Base-by-base conservation (phyloP, 305 asterid species). In the Plantago lanceolata region DNA sequence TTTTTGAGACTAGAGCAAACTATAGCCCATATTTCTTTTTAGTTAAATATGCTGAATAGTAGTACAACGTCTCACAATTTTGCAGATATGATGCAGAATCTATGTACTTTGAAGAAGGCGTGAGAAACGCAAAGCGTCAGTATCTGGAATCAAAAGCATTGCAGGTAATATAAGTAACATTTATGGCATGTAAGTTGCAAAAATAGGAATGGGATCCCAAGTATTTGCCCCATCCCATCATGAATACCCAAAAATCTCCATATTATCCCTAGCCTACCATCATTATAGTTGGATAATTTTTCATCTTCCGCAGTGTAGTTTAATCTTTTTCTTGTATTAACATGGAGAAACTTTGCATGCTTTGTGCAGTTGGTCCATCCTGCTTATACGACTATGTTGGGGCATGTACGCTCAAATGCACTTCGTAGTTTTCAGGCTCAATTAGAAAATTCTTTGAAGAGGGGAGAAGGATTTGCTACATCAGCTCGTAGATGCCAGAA, bases 401-500 rank as follows among this genome's bases (percentile, higher is more conserved):
- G 82, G 44, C 95, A 82, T 65, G 70, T 78, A 57, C 85, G 85
- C 57, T 53, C 75, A 61, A 70, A 66, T 54, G 81, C 80, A 21
- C 75, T 79, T 48, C 70, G 57, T 71, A 69, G 59, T 66, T 87
- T 87, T 75, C 79, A 75, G 74, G 59, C 48, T 70, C 58, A 16
- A 54, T 65, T 87, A 12, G 81, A 73, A 55, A 72, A 78, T 64
- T 63, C 62, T 62, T 60, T 84, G 71, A 51, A 35, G 50, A 54
- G 63, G 65, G 91, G 91, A 59, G 77, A 77, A 79, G 81, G 82
- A 44, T 86, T 86, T 74, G 85, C 82, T 51, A 79, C 80, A 55
- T 74, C 84, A 31, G 86, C 78, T 67, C 76, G 68, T 66, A 61
- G 28, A 47, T 81, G 81, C 84, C 61, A 65, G 24, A 74, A 49